These are phyloP conservation scores for Didymella glomerata DNA, from an alignment of 2,329 filamentous ascomycete species.

Conservation along the genomic window DNA sequence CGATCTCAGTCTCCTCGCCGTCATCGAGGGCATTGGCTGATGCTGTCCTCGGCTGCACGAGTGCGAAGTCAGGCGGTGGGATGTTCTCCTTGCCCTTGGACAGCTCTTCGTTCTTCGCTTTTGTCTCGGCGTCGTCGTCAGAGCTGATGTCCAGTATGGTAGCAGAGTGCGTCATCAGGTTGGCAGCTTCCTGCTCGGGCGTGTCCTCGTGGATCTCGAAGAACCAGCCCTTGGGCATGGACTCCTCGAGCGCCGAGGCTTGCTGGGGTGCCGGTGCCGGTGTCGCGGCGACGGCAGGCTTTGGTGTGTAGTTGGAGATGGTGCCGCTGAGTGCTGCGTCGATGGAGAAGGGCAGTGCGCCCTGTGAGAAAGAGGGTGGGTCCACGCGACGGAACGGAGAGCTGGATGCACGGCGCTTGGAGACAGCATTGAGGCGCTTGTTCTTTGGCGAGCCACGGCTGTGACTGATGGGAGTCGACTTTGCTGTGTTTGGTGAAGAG, in stretches of 20 bases:
- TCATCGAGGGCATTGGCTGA: constrained; percentile 21
- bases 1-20: constrained; percentile 26
- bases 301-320: constrained; percentile 68
- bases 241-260: constrained; percentile 58
- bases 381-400: constrained; percentile 75
- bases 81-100: constrained; percentile 90
- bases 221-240: constrained; percentile 72
- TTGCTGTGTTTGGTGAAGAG: constrained; percentile 54
- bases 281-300: constrained; percentile 46
- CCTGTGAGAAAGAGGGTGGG: constrained; percentile 67
- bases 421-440: constrained; percentile 74
- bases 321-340: constrained; percentile 84
- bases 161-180: constrained; percentile 90
- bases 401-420: constrained; percentile 69
- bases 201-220: constrained; percentile 97
- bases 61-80: constrained; percentile 66
- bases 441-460: constrained; percentile 79
- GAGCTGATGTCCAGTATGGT: constrained; percentile 87
- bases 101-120: constrained; percentile 64
- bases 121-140: constrained; percentile 76
- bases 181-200: constrained; percentile 87
- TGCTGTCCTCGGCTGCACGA: constrained; percentile 28
- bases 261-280: constrained; percentile 50
- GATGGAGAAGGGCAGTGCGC: constrained; percentile 76
- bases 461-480: constrained; percentile 54